phyloP scores from a whole-genome alignment of 768 basidiomycete species.

The Boletus pseudo-olivaceus region DNA sequence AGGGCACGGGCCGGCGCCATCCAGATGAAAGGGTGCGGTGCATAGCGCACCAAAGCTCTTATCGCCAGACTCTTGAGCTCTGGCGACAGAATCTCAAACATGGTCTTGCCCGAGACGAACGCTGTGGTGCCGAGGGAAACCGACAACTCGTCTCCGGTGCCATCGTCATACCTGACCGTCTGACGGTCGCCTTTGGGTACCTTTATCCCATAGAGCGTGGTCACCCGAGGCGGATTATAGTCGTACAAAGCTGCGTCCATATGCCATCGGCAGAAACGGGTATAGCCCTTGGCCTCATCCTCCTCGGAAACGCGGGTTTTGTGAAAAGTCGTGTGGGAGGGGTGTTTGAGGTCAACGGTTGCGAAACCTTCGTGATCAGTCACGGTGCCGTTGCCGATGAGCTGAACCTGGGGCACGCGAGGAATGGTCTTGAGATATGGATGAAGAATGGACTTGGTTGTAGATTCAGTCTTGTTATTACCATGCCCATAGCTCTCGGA shows the following conservation, averaged over 20 bases:
- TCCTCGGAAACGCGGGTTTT: slow-evolving; percentile 70
- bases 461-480: slow-evolving; percentile 77
- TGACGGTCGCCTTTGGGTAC: slow-evolving; percentile 69
- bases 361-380: slow-evolving; percentile 81
- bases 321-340: slow-evolving; percentile 83
- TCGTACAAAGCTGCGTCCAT: slow-evolving; percentile 86
- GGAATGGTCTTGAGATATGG: slow-evolving; percentile 91
- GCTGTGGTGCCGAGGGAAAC: slow-evolving; percentile 88
- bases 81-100: slow-evolving; percentile 75
- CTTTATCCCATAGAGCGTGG: slow-evolving; percentile 76
- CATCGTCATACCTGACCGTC: slow-evolving; percentile 76
- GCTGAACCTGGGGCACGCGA: slow-evolving; percentile 83
- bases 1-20: slow-evolving; percentile 75
- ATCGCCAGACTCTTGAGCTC: slow-evolving; percentile 80
- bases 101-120: slow-evolving; percentile 77
- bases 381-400: slow-evolving; percentile 85
- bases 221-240: slow-evolving; percentile 80
- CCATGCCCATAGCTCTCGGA: slow-evolving; percentile 75
- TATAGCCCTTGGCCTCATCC: slow-evolving; percentile 72
- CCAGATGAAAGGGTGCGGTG: slow-evolving; percentile 88
- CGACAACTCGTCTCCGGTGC: slow-evolving; percentile 74
- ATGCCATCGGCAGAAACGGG: slow-evolving; percentile 89
- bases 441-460: slow-evolving; percentile 76
- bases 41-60: slow-evolving; percentile 68
- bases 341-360: slow-evolving; percentile 78